Evolutionary conservation across 176 grass and related monocot species (phyloP).

Genomic region (Eleusine indica): DNA sequence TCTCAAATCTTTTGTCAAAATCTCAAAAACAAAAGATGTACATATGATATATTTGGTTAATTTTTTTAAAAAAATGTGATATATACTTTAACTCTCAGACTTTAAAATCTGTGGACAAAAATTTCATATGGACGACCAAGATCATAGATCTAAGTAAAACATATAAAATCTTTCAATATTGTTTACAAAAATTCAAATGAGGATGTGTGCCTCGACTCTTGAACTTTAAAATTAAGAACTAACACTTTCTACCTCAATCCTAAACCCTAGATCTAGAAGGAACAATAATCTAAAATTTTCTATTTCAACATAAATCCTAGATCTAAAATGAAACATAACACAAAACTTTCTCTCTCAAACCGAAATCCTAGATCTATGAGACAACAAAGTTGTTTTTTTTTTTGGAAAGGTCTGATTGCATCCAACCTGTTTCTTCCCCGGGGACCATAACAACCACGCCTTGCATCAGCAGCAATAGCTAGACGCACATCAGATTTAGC

Average conservation of each 20-base stretch:
- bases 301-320: neutral
- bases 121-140: too few relatives aligned
- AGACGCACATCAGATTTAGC: neutral
- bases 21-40: too few relatives aligned
- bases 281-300: neutral
- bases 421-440: neutral
- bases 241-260: neutral
- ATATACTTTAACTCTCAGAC: too few relatives aligned
- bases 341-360: too few relatives aligned
- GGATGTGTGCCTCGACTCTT: neutral
- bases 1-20: too few relatives aligned
- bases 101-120: too few relatives aligned
- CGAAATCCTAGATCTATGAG: too few relatives aligned
- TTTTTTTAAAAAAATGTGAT: too few relatives aligned
- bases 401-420: neutral
- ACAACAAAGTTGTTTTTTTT: neutral
- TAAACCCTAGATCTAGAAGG: neutral
- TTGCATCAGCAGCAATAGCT: neutral
- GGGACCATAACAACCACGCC: too few relatives aligned
- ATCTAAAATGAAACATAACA: neutral
- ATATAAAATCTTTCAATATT: neutral
- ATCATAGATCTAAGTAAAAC: neutral
- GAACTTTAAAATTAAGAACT: too few relatives aligned
- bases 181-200: neutral
- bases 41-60: too few relatives aligned